Evolutionary conservation across 495 filamentous ascomycete species (phyloP), one percentile per base, ranked within the genome.

Genomic region (Aspergillus incahuasiensis): DNA sequence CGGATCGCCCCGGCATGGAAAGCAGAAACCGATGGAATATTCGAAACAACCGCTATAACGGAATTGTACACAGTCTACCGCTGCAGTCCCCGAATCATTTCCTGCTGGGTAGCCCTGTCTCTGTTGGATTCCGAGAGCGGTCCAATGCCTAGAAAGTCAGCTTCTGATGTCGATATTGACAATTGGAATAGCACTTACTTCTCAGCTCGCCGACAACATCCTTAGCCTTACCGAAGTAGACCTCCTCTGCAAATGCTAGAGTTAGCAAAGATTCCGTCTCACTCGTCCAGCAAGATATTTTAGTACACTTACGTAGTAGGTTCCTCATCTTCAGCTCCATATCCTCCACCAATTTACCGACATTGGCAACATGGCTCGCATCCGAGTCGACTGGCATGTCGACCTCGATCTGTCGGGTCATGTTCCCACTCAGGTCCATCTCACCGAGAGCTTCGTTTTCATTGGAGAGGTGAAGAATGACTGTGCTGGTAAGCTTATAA

Each of bases 311-410:
- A 85, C 82, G 95, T 68, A 99, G 78, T 71, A 97, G 71, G 69
- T 97, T 99, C 73, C 94, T 85, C 95, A 99, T 99, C 82, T 97
- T 96, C 69, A 96, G 80, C 55, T 99, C 94, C 92, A 99, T 97
- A 75, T 99, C 95, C 78, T 99, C 94, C 44, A 99, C 92, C 65
- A 99, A 78, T 70, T 84, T 80, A 39, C 94, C 94, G 58, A 97
- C 90, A 69, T 99, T 99, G 47, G 88, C 88, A 58, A 99, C 91
- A 74, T 99, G 94, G 71, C 88, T 90, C 44, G 85, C 85, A 73
- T 98, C 95, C 61, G 86, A 89, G 55, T 92, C 89, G 13, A 96
- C 88, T 5, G 88, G 83, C 70, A 96, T 72, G 72, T 97, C 92
- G 60, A 84, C 82, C 76, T 97, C 91, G 32, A 96, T 83, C 79